Evolutionary conservation across 495 filamentous ascomycete genomes (phyloP), one percentile per base, ranked within the genome.

Genomic region (Xylaria palmicola): DNA sequence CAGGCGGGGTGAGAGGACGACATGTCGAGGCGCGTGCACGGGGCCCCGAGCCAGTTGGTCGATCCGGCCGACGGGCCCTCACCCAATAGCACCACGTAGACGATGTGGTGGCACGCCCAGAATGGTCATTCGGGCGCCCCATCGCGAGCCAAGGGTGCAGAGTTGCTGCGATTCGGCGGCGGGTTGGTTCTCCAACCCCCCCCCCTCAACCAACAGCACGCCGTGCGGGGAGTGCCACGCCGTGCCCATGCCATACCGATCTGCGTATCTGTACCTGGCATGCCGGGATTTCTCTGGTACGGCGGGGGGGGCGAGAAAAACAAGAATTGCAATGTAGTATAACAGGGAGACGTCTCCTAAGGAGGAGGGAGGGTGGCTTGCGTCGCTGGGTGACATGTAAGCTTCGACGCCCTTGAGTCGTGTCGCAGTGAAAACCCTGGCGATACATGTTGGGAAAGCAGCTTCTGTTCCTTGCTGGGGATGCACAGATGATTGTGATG

Each of bases 51-150:
- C n/a, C n/a, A n/a, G n/a, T n/a, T n/a, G n/a, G n/a, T n/a, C n/a
- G n/a, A n/a, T n/a, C n/a, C n/a, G n/a, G n/a, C n/a, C n/a, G n/a
- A n/a, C n/a, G n/a, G n/a, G n/a, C n/a, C n/a, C n/a, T n/a, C n/a
- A n/a, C n/a, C n/a, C n/a, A n/a, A n/a, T n/a, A n/a, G n/a, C n/a
- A n/a, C n/a, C n/a, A 32, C 15, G 15, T 20, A 30, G 37, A 22
- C 12, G 57, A 34, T 24, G 24, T 26, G 37, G 57, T 60, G 48
- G 41, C 45, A 59, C 41, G 45, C 24, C 19, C 36, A 30, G 19
- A 37, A 32, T n/a, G 45, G 44, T 57, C 55, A 57, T 41, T 59
- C 56, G 56, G 56, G 44, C 36, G 30, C 19, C 41, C 19, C n/a
- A 44, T 17, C 26, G 17, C 22, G 44, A 24, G 32, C 43, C 8